These are phyloP conservation scores for Bisporella sp. DNA, from an alignment of 2,329 filamentous ascomycete genomes.

Conservation along the genomic window DNA sequence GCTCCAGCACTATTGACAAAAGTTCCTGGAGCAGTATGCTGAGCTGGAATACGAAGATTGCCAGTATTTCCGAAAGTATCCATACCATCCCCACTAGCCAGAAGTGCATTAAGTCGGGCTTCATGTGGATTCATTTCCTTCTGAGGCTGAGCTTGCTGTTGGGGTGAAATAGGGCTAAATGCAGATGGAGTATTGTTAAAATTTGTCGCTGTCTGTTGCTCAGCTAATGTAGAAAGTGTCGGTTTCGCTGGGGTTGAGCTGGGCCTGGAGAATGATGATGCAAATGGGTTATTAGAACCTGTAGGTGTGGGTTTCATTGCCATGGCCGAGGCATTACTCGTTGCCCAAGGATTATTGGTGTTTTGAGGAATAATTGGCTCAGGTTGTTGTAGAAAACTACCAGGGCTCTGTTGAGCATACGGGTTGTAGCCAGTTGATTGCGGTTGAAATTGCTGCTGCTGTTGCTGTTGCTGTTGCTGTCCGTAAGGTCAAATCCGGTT, in stretches of 20 bases:
- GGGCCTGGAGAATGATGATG: conserved; percentile 59
- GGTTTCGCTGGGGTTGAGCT: conserved; percentile 52
- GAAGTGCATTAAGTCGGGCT: conserved; percentile 76
- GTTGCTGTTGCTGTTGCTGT: conserved; percentile 52
- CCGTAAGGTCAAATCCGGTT: conserved; percentile 64
- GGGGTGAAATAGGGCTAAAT: conserved; percentile 32
- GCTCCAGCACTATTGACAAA: conserved; percentile 94
- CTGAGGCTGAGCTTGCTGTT: conserved; percentile 17
- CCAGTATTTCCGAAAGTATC: conserved; percentile 98
- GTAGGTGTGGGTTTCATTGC: conserved; percentile 78
- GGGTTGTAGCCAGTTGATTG: conserved; percentile 43
- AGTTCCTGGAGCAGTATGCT: conserved; percentile 91
- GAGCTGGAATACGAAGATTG: conserved; percentile 87
- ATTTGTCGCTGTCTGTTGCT: conserved; percentile 67
- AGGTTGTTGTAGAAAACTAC: conserved; percentile 36
- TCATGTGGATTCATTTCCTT: conserved; percentile 56
- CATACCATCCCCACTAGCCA: conserved; percentile 83
- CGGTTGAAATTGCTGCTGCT: conserved; percentile 42
- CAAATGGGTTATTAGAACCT: conserved; percentile 97
- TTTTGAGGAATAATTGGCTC: conserved; percentile 65
- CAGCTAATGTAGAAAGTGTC: conserved; percentile 67
- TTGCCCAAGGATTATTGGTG: conserved; percentile 92
- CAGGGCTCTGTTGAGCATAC: conserved; percentile 38
- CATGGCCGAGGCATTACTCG: conserved; percentile 46
- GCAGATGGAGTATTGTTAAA: conserved; percentile 34